These are phyloP conservation scores for Aaosphaeria pasadenensis DNA, from an alignment of 2,329 filamentous ascomycete genomes.

Conservation along the genomic window DNA sequence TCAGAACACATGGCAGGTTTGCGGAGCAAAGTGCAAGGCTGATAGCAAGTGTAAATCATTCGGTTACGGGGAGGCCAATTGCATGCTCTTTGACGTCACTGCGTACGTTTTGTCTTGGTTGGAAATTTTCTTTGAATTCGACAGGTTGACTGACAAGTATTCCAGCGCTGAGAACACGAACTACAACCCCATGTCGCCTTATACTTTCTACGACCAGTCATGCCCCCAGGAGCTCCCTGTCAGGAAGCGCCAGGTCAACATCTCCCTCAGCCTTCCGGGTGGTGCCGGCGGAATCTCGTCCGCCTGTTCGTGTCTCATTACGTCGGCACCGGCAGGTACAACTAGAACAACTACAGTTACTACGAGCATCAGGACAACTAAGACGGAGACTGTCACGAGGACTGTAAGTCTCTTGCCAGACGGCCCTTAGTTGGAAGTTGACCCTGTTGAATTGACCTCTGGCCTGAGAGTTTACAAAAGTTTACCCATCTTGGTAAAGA, in stretches of 20 bases:
- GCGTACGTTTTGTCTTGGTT: conserved; percentile 16
- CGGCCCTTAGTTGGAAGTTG: background rate
- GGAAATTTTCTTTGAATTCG: background rate
- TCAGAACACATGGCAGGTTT: conserved; percentile 28
- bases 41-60: conserved; percentile 30
- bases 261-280: conserved; percentile 20
- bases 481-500: no score
- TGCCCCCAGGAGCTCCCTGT: conserved; percentile 29
- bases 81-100: conserved; percentile 29
- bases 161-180: conserved; percentile 27
- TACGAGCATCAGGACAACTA: conserved; percentile 11
- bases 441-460: no score
- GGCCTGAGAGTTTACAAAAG: no score
- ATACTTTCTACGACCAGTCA: conserved; percentile 29
- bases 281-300: conserved; percentile 14
- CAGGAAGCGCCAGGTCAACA: conserved; percentile 26
- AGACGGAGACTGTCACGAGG: conserved; percentile 19
- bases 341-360: conserved; percentile 22
- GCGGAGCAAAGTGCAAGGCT: conserved; percentile 28
- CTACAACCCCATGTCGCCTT: conserved; percentile 31
- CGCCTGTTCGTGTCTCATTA: conserved; percentile 33
- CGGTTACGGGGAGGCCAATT: conserved; percentile 32
- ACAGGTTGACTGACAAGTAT: background rate
- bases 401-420: conserved; percentile 11
- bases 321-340: conserved; percentile 17